Evolutionary conservation across 78 protist species (phyloP), one percentile per base, ranked within the genome.

Genomic region (Polysphondylium violaceum): DNA sequence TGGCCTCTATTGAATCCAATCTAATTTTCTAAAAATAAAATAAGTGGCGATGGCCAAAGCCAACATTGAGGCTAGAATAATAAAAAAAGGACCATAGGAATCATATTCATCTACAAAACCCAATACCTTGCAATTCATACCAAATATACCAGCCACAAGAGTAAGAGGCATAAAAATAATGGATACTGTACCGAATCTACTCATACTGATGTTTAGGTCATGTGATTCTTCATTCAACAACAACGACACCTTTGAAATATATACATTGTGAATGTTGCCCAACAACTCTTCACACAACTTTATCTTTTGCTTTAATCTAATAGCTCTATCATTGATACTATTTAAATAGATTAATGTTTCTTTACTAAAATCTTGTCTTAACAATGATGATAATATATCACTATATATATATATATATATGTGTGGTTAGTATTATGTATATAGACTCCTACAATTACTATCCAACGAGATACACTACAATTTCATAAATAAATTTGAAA

Each of bases 181-280:
- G 17, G 43, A 44, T 33, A 78, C 4, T 78, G 69, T 50, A 33
- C 43, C 75, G 23, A 78, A 56, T 61, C 72, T 61, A 3, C 40
- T 65, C 88, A 78, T 78, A 64, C 76, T 69, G 9, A 58, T 59
- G 35, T 73, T 83, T 27, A 83, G 50, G 0, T 33, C 33, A 36
- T 83, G 91, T 43, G 79, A 69, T 44, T 83, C 91, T 58, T 83
- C 91, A 58, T 83, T 83, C 36, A 83, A 27, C 5, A 69, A 21
- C 7, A 83, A 47, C 23, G 91, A 69, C 0, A 72, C 73, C 41
- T 83, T 83, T 12, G 68, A 56, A 3, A 83, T 83, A 44, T 69
- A 83, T 8, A 25, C 21, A 14, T 31, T 61, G 7, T 71, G 44
- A 21, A 69, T 59, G 29, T 63, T 61, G 41, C 69, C 91, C 29